Evolutionary conservation across 2,329 filamentous ascomycete species (phyloP).

Genomic region (Neofusicoccum parvum): DNA sequence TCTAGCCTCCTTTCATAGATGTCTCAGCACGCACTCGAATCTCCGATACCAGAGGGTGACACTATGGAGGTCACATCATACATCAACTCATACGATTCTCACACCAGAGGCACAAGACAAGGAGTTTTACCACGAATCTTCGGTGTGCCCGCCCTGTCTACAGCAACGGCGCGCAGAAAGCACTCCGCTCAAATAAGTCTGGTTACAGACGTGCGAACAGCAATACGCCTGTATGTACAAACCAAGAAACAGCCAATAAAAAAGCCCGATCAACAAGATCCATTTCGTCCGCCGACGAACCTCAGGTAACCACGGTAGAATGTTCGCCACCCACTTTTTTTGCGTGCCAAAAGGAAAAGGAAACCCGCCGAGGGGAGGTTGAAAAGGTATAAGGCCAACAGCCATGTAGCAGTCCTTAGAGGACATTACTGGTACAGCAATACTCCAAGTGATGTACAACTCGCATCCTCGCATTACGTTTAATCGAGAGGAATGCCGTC

Average conservation of each 20-base stretch:
- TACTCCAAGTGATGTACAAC: not conserved
- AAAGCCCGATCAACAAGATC: not conserved
- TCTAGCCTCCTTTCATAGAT: too few species aligned
- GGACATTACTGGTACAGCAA: not conserved
- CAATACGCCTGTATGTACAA: slow-evolving; percentile 8
- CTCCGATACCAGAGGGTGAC: too few species aligned
- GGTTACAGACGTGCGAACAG: not conserved
- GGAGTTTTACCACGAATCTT: not conserved
- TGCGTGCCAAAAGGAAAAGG: slow-evolving; percentile 1
- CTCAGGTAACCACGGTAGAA: not conserved
- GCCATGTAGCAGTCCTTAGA: not conserved
- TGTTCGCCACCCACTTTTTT: slow-evolving; percentile 1
- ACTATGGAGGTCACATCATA: too few species aligned
- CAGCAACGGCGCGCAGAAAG: not conserved
- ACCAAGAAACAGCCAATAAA: not conserved
- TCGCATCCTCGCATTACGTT: not conserved
- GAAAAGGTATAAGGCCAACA: not conserved
- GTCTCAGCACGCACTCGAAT: too few species aligned
- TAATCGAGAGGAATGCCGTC: slow-evolving; percentile 70
- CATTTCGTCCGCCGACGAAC: not conserved
- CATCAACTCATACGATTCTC: too few species aligned
- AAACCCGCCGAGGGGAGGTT: not conserved
- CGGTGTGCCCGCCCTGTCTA: not conserved
- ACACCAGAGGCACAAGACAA: not conserved
- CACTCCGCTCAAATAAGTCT: not conserved